Evolutionary conservation across 768 basidiomycete genomes (phyloP).

Genomic region (Leccinum sublutescens): DNA sequence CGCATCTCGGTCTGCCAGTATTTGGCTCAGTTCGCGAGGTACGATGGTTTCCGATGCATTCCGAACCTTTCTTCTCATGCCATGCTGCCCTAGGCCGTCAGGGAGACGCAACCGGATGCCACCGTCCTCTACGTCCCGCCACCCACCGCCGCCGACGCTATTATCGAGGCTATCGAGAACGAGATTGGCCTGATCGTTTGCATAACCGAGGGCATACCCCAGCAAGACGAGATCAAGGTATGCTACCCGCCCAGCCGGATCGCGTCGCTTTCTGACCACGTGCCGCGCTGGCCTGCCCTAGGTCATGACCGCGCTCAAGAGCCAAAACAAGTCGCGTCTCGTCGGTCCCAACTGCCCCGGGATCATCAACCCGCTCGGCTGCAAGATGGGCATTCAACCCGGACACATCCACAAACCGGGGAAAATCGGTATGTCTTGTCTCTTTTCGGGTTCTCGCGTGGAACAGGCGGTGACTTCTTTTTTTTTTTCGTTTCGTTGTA

Average conservation of each 20-base stretch:
- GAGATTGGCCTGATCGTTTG: constrained; percentile 98
- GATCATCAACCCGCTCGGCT: constrained; percentile 94
- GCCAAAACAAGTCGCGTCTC: constrained; percentile 91
- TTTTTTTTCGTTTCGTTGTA: constrained; percentile 26
- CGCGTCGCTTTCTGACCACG: constrained; percentile 1
- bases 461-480: background rate
- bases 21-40: constrained; percentile 93
- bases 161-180: constrained; percentile 97
- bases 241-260: constrained; percentile 18
- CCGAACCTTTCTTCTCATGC: constrained; percentile 4
- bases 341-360: constrained; percentile 99
- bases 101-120: constrained; percentile 85
- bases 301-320: constrained; percentile 93
- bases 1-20: constrained; percentile 92
- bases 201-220: constrained; percentile 98
- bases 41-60: constrained; percentile 12
- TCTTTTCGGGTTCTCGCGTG: background rate
- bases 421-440: constrained; percentile 70
- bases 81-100: constrained; percentile 64
- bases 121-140: constrained; percentile 97
- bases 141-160: constrained; percentile 93
- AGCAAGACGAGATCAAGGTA: constrained; percentile 92
- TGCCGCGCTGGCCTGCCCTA: constrained; percentile 24
- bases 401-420: constrained; percentile 97
- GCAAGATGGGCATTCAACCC: constrained; percentile 99